A percentile compares a stretch with the other conserved stretches of the same genome.
Conservation (phyloP, 164 flowering plant genomes). For the Buxus sempervirens region DNA sequence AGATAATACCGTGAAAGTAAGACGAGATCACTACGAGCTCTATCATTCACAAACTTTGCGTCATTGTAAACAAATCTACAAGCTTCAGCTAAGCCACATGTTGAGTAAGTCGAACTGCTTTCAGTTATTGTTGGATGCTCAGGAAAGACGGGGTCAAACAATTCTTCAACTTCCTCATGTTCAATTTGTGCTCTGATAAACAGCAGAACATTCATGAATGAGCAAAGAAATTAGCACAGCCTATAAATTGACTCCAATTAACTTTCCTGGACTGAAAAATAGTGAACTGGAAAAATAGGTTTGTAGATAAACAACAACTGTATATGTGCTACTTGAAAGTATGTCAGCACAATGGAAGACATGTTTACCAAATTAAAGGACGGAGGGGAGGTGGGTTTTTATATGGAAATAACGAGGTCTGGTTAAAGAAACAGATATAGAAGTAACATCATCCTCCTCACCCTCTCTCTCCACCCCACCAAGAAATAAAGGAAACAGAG, state of each 20-base stretch:
- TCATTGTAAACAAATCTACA: slow-evolving; percentile 78
- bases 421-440: background rate
- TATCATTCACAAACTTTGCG: slow-evolving; percentile 91
- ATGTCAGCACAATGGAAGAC: background rate
- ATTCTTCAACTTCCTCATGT: slow-evolving; percentile 30
- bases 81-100: slow-evolving; percentile 65
- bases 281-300: background rate
- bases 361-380: no score
- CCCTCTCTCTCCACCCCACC: no score
- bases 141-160: slow-evolving; percentile 9
- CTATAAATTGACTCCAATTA: no score
- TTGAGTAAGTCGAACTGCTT: slow-evolving; percentile 30
- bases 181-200: slow-evolving; percentile 31
- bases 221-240: background rate
- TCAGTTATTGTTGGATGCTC: slow-evolving; percentile 23
- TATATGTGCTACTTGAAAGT: background rate
- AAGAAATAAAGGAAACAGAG: no score
- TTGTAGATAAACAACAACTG: background rate
- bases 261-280: background rate
- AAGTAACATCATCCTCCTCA: no score
- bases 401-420: no score
- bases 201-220: slow-evolving; percentile 8
- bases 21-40: slow-evolving; percentile 85
- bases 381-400: no score
- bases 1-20: slow-evolving; percentile 79